Evolutionary conservation across 2,329 filamentous ascomycete genomes (phyloP), one percentile per base, ranked within the genome.

Genomic region (Ploettnerulaceae sp.): DNA sequence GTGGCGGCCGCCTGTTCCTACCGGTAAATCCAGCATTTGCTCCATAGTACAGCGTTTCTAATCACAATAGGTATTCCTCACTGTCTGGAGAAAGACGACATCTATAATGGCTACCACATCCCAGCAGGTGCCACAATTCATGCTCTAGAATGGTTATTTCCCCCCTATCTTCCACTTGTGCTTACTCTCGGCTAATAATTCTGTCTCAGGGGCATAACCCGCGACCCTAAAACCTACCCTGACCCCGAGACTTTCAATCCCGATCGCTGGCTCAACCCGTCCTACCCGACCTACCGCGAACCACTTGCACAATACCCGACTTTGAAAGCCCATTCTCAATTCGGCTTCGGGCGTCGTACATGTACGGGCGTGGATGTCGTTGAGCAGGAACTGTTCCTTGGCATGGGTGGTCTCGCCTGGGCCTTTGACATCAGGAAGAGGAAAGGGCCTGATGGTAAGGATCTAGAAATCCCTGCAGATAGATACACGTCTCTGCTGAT

Each of bases 261-360:
- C 0, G 79, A 82, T 55, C 73, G 81, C 29, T 85, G 77, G 69
- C 70, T 85, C 8, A 74, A 81, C 54, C 64, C 75, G n/a, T 67
- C 66, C 15, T 84, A 75, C 71, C 81, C 81, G 0, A 81, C 80
- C 0, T 84, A 76, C 66, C 76, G 82, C 57, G 79, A 77, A 57
- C 81, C 81, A 0, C 71, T 84, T n/a, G 73, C 73, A 2, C 71
- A 73, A 46, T 82, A 76, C 57, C 81, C 81, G 12, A 80, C 75
- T 62, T 74, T 84, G 59, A 77, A 79, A 54, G 73, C 73, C 28
- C 79, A 82, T 74, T 75, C 80, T 52, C 80, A 75, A 0, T 84
- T 84, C 57, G 80, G 80, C 21, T 83, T 73, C 69, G 81, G 80
- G 25, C 76, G 79, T 33, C 72, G 81, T 51, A 73, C 74, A 11